These are phyloP conservation scores for Apophysomyces elegans DNA, from an alignment of 371 early-diverging fungal species.

Conservation along the genomic window DNA sequence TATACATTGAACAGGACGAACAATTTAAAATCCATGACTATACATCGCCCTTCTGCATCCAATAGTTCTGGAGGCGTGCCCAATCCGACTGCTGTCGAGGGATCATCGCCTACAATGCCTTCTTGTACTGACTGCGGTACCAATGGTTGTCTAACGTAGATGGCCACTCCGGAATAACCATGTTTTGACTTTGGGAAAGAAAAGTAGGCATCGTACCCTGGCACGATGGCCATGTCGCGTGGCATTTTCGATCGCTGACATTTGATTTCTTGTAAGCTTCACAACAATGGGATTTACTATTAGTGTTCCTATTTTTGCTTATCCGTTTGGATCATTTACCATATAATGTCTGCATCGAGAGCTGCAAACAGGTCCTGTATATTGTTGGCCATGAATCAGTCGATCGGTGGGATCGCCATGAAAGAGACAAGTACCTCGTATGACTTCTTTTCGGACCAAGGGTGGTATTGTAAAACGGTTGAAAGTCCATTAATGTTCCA, in stretches of 20 bases:
- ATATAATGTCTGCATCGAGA: constrained; percentile 76
- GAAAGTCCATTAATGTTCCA: constrained; percentile 73
- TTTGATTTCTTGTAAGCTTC: constrained; percentile 81
- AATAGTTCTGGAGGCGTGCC: constrained; percentile 53
- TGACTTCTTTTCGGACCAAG: constrained; percentile 56
- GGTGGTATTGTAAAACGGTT: constrained; percentile 63
- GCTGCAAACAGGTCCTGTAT: constrained; percentile 57
- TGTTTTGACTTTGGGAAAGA: constrained; percentile 60
- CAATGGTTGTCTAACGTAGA: constrained; percentile 61
- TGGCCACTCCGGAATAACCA: constrained; percentile 82
- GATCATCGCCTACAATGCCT: constrained; percentile 60
- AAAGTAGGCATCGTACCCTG: constrained; percentile 80
- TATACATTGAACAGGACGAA: constrained; percentile 86
- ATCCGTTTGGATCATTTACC: constrained; percentile 24
- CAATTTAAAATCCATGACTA: constrained; percentile 79
- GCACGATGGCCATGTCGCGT: constrained; percentile 66
- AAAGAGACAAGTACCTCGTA: constrained; percentile 47
- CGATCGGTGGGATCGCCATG: not conserved
- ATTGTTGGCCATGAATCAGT: not conserved
- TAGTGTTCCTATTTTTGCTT: too few relatives aligned
- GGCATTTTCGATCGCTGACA: constrained; percentile 62
- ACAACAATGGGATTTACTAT: too few relatives aligned
- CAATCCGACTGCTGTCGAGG: constrained; percentile 15
- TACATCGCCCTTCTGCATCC: constrained; percentile 79
- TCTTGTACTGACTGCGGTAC: constrained; percentile 64